Conservation (phyloP, 306 rosid species). For the Mimosa pudica region DNA sequence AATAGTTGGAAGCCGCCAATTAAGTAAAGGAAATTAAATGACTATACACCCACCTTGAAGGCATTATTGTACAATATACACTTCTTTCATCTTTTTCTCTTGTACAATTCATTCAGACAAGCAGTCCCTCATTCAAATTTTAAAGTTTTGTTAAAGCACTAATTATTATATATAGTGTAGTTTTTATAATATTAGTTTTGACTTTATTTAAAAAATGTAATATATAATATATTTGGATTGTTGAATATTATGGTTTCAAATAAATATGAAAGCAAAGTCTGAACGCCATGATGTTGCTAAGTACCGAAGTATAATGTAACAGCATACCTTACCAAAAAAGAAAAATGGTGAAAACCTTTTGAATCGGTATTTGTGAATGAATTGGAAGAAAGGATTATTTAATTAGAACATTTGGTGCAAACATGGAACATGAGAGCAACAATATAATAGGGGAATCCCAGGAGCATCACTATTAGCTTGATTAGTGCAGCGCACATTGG, state of each 20-base stretch:
- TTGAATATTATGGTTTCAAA: background rate
- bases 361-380: background rate
- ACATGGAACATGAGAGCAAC: background rate
- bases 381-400: background rate
- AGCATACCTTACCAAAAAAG: background rate
- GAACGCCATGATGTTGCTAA: conserved; percentile 37
- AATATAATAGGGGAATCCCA: background rate
- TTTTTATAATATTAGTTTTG: background rate
- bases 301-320: background rate
- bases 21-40: too few species aligned
- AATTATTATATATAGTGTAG: background rate
- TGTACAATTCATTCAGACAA: too few species aligned
- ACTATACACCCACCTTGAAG: too few species aligned
- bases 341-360: conserved; percentile 20
- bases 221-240: background rate
- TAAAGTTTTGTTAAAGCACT: background rate
- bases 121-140: background rate
- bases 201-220: background rate
- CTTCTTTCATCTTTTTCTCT: too few species aligned
- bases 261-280: conserved; percentile 17
- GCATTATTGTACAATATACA: too few species aligned
- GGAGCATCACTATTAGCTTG: background rate
- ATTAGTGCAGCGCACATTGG: background rate
- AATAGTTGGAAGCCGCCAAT: too few species aligned
- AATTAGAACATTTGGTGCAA: background rate